Evolutionary conservation across 371 early-diverging fungal genomes (phyloP).

Genomic region (Zychaea mexicana): DNA sequence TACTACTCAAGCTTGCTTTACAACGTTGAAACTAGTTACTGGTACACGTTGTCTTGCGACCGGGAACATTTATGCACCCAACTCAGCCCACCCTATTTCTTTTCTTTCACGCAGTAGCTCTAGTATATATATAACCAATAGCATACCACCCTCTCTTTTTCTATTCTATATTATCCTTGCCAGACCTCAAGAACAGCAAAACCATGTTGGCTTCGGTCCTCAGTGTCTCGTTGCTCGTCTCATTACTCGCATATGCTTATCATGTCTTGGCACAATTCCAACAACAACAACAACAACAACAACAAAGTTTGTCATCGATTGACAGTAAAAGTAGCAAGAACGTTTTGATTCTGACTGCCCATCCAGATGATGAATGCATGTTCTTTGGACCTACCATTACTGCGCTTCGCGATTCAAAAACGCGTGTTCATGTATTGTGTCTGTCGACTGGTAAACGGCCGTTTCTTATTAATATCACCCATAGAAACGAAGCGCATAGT

Average conservation of each 20-base stretch:
- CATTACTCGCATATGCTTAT: constrained; percentile 20
- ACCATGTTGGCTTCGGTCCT: not conserved
- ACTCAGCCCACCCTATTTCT: no score
- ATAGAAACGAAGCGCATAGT: not conserved
- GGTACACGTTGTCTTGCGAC: no score
- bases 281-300: no score
- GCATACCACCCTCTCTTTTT: no score
- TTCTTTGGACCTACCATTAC: constrained; percentile 94
- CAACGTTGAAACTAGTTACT: no score
- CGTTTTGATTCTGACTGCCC: constrained; percentile 92
- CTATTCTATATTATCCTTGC: no score
- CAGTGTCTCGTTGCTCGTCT: constrained; percentile 9
- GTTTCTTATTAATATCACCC: not conserved
- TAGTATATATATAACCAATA: no score
- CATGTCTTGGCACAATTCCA: constrained; percentile 20
- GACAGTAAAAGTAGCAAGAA: constrained; percentile 33
- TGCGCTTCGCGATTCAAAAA: constrained; percentile 36
- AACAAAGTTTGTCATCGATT: no score
- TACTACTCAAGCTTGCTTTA: no score
- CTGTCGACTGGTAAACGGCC: constrained; percentile 75
- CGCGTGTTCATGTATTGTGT: constrained; percentile 75
- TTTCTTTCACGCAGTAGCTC: no score
- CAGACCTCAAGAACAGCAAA: no score
- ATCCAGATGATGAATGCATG: constrained; percentile 99
- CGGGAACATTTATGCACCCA: no score